These are phyloP conservation scores for Helichrysum umbraculigerum DNA, from an alignment of 129 eudicot genomes.

Conservation along the genomic window DNA sequence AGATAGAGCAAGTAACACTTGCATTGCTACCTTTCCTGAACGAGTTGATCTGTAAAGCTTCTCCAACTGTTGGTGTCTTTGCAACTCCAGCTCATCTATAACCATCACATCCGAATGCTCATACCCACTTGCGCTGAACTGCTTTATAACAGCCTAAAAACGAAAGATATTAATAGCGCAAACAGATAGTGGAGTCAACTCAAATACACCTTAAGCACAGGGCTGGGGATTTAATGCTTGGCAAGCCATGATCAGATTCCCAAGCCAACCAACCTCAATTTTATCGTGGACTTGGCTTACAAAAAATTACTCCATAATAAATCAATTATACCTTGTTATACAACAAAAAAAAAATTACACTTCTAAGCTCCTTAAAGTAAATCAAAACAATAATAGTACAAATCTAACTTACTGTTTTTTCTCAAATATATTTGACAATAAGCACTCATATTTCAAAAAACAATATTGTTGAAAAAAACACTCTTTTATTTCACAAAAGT, in stretches of 20 bases:
- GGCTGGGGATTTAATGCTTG: not conserved
- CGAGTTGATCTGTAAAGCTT: constrained; percentile 91
- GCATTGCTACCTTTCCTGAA: constrained; percentile 69
- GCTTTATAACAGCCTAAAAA: constrained; percentile 94
- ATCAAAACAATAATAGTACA: too few species aligned
- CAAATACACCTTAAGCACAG: not conserved
- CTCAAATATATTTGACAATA: constrained; percentile 8
- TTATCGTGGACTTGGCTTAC: too few species aligned
- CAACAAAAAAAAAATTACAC: too few species aligned
- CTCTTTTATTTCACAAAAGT: constrained; percentile 2
- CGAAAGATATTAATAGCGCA: constrained; percentile 21
- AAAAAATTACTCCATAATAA: too few species aligned
- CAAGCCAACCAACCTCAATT: too few species aligned
- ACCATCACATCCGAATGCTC: constrained; percentile 65
- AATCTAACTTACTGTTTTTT: too few species aligned
- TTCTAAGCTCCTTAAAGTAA: too few species aligned
- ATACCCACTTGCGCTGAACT: constrained; percentile 86
- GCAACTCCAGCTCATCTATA: constrained; percentile 87
- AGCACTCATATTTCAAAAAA: constrained; percentile 2
- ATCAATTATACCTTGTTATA: too few species aligned
- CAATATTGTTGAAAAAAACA: not conserved
- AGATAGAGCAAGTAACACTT: constrained; percentile 8
- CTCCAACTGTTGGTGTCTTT: constrained; percentile 91
- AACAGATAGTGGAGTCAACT: constrained; percentile 2
- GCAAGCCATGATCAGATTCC: not conserved